A percentile compares a stretch with the other conserved stretches of the same genome.
Conservation (phyloP, 768 basidiomycete genomes). For the Termitomyces eurrhizus region DNA sequence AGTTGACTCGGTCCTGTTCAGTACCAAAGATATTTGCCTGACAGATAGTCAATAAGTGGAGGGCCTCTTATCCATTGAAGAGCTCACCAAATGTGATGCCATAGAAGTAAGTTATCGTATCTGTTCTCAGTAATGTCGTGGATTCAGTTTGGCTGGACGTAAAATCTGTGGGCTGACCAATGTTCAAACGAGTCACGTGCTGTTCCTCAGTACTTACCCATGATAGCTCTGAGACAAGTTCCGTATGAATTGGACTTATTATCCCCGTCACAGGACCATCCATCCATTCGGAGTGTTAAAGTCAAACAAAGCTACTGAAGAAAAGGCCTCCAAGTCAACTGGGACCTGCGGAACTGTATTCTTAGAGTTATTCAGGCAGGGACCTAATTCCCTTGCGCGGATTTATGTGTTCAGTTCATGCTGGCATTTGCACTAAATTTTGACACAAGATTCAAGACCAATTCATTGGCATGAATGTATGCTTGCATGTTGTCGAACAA, state of each 20-base stretch:
- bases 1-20: constrained; percentile 95
- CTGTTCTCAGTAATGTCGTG: neutral
- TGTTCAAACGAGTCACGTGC: neutral
- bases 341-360: neutral
- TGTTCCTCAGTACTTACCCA: no score
- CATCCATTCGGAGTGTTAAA: no score
- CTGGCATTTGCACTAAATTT: no score
- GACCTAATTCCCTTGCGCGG: no score
- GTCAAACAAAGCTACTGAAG: no score
- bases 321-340: neutral
- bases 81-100: constrained; percentile 77
- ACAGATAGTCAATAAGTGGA: neutral
- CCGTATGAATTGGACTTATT: constrained; percentile 7
- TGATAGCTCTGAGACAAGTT: no score
- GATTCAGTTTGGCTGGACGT: neutral
- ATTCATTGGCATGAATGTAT: neutral
- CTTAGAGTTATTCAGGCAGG: no score
- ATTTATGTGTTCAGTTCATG: no score
- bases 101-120: constrained; percentile 22
- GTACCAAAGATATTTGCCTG: constrained; percentile 96
- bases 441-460: neutral
- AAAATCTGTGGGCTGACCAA: constrained; percentile 1
- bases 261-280: neutral
- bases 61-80: neutral
- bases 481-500: neutral